Evolutionary conservation across 2,329 filamentous ascomycete species (phyloP), one percentile per base, ranked within the genome.

Genomic region (Aspergillus piperis): DNA sequence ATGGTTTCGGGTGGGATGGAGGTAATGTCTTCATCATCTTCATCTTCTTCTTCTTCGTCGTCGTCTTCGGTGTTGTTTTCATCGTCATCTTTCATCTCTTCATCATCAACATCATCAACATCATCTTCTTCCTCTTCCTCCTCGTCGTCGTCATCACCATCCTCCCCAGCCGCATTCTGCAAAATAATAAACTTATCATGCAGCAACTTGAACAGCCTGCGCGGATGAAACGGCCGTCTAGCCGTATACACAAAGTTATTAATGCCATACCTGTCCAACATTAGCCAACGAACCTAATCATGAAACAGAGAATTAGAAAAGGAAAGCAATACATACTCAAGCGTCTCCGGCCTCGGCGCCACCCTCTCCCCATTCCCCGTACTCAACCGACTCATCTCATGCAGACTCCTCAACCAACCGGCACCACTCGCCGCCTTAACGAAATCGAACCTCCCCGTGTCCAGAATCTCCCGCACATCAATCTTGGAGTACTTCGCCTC

Each of bases 391-490:
- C 84, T 88, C 85, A 90, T 88, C 62, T 85, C 87, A 58, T 90
- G 87, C 32, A 91, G 74, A 65, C 88, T 88, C 63, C 86, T 84
- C 44, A 91, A 76, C 89, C 89, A 91, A 0, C 89, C 89, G 13
- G 86, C 84, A 1, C 87, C 86, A 0, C 84, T 81, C 57, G 87
- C 83, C 0, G 88, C 88, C 30, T 84, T 82, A 39, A 88, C 81
- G 36, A 90, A 84, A 63, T 85, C 82, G 72, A 91, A 92, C 39
- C 83, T 77, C 2, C 83, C 82, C 0, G 89, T 91, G 60, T 87
- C 85, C 53, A 91, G 81, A 59, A 91, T 85, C 62, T 88, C 81
- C 10, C 76, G 78, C 2, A 90, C 82, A 41, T 89, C 81, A 0
- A 90, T 81, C 62, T 82, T 85, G 13, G 83, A 82, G 61, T 85